A percentile compares a stretch with the other conserved stretches of the same genome.
Evolutionary conservation across 768 basidiomycete species (phyloP).

Genomic region (Tylopilus rubrobrunneus): DNA sequence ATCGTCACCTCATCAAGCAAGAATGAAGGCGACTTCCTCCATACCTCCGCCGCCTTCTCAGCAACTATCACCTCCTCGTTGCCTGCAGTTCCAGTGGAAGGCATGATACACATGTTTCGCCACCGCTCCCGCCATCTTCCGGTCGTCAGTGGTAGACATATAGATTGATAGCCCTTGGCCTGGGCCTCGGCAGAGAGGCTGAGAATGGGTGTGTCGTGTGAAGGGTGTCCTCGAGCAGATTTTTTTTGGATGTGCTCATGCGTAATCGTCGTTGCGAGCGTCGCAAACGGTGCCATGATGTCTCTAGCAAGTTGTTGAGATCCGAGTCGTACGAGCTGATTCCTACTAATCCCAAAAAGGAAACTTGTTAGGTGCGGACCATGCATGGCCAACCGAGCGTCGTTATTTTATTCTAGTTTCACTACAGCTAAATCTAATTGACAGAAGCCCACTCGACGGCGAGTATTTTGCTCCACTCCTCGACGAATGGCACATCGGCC

Average conservation of each 20-base stretch:
- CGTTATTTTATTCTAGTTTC: not conserved
- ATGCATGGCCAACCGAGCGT: slow-evolving; percentile 9
- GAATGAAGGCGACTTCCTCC: slow-evolving; percentile 83
- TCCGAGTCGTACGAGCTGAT: not conserved
- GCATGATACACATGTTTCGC: slow-evolving; percentile 81
- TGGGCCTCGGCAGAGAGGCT: slow-evolving; percentile 49
- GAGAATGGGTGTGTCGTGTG: slow-evolving; percentile 48
- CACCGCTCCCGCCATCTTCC: slow-evolving; percentile 83
- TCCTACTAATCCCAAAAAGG: slow-evolving; percentile 18
- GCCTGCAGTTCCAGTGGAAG: slow-evolving; percentile 35
- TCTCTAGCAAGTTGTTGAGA: too few relatives aligned
- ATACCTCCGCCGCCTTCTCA: slow-evolving; percentile 73
- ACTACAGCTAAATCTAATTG: not conserved
- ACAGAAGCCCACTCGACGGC: slow-evolving; percentile 1
- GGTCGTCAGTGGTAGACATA: slow-evolving; percentile 88
- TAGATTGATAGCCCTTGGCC: slow-evolving; percentile 65
- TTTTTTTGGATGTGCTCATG: slow-evolving; percentile 40
- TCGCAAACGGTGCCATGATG: slow-evolving; percentile 26
- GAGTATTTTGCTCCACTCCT: slow-evolving; percentile 17
- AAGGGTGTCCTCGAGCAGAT: slow-evolving; percentile 7
- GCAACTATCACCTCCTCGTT: slow-evolving; percentile 40
- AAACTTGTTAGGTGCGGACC: slow-evolving; percentile 14
- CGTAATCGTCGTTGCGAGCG: slow-evolving; percentile 27
- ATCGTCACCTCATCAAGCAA: slow-evolving; percentile 82
- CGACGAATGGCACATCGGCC: slow-evolving; percentile 12